phyloP scores from a whole-genome alignment of 345 rosid genomes.

The Aurinia saxatilis region DNA sequence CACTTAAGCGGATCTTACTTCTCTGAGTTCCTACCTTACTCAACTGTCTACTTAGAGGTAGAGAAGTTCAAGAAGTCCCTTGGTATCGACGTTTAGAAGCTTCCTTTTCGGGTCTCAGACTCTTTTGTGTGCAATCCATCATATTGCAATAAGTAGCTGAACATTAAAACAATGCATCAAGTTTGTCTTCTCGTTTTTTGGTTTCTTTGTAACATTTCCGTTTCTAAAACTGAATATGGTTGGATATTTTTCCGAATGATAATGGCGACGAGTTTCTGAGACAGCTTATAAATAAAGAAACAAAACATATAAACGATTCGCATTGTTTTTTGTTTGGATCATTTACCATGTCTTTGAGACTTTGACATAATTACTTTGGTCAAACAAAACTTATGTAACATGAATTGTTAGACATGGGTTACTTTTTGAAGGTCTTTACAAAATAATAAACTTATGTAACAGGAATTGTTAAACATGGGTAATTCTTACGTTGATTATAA shows the following conservation, averaged over 20 bases:
- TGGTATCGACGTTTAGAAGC: constrained; percentile 50
- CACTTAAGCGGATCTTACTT: constrained; percentile 69
- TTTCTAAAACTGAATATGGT: constrained; percentile 1
- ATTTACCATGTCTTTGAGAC: not conserved
- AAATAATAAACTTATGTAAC: not conserved
- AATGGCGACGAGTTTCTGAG: constrained; percentile 5
- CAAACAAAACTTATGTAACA: not conserved
- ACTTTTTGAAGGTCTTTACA: not conserved
- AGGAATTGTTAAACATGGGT: not conserved
- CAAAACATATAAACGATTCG: not conserved
- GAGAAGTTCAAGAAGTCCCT: constrained; percentile 78
- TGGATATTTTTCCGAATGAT: constrained; percentile 2
- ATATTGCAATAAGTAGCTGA: constrained; percentile 60
- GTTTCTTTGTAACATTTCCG: constrained; percentile 15
- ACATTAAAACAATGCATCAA: constrained; percentile 23
- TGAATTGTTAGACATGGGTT: not conserved
- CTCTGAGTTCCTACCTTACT: constrained; percentile 91
- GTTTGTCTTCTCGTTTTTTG: not conserved
- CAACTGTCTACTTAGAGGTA: constrained; percentile 87
- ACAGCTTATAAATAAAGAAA: not conserved
- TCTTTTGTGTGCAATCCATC: constrained; percentile 5
- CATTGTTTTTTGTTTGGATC: not conserved
- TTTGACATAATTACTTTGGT: not conserved
- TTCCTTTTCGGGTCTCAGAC: not conserved
- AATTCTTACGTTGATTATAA: not conserved